Percentiles rank a stretch among this genome's conserved stretches.
Evolutionary conservation across 768 basidiomycete genomes (phyloP).

Genomic region (Termitomyces sp.): DNA sequence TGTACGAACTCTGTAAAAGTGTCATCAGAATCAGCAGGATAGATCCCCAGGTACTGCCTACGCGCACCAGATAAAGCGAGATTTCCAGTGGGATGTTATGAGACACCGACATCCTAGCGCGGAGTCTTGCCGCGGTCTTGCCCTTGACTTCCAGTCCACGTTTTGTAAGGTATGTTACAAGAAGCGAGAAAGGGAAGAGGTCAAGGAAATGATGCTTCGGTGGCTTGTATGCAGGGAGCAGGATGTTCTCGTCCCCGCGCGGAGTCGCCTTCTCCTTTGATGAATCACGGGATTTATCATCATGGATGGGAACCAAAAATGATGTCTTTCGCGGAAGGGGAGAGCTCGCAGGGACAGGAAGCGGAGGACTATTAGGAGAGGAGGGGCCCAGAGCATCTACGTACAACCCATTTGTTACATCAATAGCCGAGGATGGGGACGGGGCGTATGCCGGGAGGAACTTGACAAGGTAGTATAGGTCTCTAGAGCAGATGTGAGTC

Average conservation of each 20-base stretch:
- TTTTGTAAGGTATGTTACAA: conserved; percentile 40
- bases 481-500: conserved; percentile 22
- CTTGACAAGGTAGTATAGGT: conserved; percentile 66
- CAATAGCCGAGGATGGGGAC: conserved; percentile 35
- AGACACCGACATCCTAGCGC: conserved; percentile 44
- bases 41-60: neutral
- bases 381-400: conserved; percentile 10
- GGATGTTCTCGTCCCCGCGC: conserved; percentile 35
- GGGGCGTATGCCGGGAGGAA: conserved; percentile 63
- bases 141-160: conserved; percentile 49
- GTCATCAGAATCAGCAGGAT: neutral
- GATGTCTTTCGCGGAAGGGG: conserved; percentile 15
- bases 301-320: neutral
- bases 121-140: conserved; percentile 51
- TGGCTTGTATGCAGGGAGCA: conserved; percentile 51
- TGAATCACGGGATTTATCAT: neutral
- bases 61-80: conserved; percentile 56
- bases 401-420: conserved; percentile 12
- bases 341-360: conserved; percentile 20
- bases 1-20: conserved; percentile 54
- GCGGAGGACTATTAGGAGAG: conserved; percentile 17
- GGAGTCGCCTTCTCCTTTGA: conserved; percentile 28
- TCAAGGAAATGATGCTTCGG: conserved; percentile 59
- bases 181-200: conserved; percentile 63
- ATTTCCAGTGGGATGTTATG: conserved; percentile 69